A percentile compares a stretch with the other conserved stretches of the same genome.
These are phyloP conservation scores for Setaria viridis DNA, from an alignment of 202 grass and related monocot species.

Conservation along the genomic window DNA sequence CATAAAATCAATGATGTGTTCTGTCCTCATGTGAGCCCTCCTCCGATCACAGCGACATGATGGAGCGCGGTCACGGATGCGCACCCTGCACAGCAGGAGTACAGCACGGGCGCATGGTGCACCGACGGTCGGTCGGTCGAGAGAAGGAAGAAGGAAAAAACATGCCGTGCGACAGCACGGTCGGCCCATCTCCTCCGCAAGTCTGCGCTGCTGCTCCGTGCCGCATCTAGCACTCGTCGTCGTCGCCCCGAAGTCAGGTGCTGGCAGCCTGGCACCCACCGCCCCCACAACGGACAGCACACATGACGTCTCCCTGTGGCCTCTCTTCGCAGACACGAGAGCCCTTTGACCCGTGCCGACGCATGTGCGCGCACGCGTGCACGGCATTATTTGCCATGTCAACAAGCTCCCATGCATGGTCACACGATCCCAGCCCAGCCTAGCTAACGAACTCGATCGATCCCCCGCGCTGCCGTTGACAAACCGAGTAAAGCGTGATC, in stretches of 20 bases:
- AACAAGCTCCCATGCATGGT: not conserved
- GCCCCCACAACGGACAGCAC: no score
- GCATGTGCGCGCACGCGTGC: not conserved
- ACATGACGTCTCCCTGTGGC: not conserved
- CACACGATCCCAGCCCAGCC: not conserved
- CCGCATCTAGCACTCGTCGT: not conserved
- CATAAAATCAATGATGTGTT: not conserved
- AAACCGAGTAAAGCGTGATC: not conserved
- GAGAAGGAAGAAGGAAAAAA: not conserved
- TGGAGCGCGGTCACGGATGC: not conserved
- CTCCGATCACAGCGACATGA: not conserved
- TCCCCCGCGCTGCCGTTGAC: not conserved
- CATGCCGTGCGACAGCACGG: not conserved
- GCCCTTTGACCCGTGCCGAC: not conserved
- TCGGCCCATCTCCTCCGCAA: not conserved
- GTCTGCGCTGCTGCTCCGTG: not conserved
- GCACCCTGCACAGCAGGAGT: not conserved
- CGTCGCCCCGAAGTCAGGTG: not conserved
- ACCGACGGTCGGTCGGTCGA: slow-evolving; percentile 23
- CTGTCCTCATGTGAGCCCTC: not conserved
- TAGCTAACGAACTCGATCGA: slow-evolving; percentile 23
- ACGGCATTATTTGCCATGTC: not conserved
- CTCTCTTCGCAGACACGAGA: not conserved
- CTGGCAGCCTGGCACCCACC: not conserved
- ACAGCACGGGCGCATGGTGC: not conserved